Evolutionary conservation across 345 rosid genomes (phyloP).

Genomic region (Raphanus raphanistrum): DNA sequence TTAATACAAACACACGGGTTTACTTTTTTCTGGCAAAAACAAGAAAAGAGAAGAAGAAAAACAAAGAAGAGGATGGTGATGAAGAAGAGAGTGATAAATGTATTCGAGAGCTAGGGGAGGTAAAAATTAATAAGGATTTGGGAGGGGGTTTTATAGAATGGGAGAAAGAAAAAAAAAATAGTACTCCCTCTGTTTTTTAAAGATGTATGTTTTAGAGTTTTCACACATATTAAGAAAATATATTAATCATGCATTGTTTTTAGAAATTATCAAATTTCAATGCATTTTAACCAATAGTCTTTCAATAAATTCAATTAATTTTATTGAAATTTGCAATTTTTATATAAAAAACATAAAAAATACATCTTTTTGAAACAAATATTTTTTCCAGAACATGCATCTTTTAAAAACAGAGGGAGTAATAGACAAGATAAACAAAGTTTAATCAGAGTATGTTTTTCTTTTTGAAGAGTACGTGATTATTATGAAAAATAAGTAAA

Average conservation of each 20-base stretch:
- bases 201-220: too few species aligned
- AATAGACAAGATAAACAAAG: not conserved
- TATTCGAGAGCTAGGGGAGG: constrained; percentile 27
- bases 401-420: too few species aligned
- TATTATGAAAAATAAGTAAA: not conserved
- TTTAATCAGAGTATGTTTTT: not conserved
- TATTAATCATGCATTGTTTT: too few species aligned
- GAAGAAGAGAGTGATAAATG: constrained; percentile 9
- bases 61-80: not conserved
- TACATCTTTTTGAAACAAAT: too few species aligned
- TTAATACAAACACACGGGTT: not conserved
- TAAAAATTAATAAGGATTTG: constrained; percentile 6
- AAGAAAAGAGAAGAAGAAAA: not conserved
- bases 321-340: too few species aligned
- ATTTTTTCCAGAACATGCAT: too few species aligned
- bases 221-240: too few species aligned
- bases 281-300: too few species aligned
- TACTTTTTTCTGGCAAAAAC: not conserved
- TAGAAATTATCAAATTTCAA: too few species aligned
- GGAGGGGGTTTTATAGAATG: constrained; percentile 26
- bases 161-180: not conserved
- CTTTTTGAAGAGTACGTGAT: not conserved
- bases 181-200: too few species aligned
- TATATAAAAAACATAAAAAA: too few species aligned
- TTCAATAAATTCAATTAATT: too few species aligned